Evolutionary conservation across 345 rosid species (phyloP).

Genomic region (Linum trigynum): DNA sequence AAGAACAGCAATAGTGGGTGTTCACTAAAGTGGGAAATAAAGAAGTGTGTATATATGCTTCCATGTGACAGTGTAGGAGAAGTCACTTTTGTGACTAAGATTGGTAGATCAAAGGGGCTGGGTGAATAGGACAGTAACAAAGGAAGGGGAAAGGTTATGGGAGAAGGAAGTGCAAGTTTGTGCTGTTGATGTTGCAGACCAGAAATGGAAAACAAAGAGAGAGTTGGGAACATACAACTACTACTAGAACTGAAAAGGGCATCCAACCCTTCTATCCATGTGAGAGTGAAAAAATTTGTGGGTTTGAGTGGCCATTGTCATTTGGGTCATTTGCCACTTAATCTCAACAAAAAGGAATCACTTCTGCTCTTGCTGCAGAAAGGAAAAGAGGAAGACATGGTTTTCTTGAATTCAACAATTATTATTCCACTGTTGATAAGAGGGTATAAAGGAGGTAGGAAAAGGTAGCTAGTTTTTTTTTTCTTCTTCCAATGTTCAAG

Average conservation of each 20-base stretch:
- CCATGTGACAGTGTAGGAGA: slow-evolving; percentile 22
- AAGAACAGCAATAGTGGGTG: slow-evolving; percentile 11
- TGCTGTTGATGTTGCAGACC: not conserved
- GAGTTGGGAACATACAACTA: too few relatives aligned
- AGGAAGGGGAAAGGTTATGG: not conserved
- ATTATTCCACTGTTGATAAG: not conserved
- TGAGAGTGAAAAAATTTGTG: not conserved
- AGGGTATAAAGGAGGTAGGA: not conserved
- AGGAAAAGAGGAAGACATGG: not conserved
- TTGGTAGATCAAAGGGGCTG: too few relatives aligned
- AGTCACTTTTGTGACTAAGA: too few relatives aligned
- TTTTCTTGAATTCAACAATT: not conserved
- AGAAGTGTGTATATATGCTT: slow-evolving; percentile 9
- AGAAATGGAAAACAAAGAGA: not conserved
- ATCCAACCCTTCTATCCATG: too few relatives aligned
- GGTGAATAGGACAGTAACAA: not conserved
- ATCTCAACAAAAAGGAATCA: not conserved
- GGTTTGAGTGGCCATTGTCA: not conserved
- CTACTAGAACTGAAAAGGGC: too few relatives aligned
- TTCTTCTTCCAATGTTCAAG: not conserved
- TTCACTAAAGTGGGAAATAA: slow-evolving; percentile 19
- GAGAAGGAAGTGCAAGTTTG: not conserved
- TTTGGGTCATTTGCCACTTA: not conserved
- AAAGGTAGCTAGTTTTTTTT: not conserved
- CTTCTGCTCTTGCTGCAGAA: not conserved